Base-by-base conservation (phyloP, 257 asterid species). In the Lavandula angustifolia region DNA sequence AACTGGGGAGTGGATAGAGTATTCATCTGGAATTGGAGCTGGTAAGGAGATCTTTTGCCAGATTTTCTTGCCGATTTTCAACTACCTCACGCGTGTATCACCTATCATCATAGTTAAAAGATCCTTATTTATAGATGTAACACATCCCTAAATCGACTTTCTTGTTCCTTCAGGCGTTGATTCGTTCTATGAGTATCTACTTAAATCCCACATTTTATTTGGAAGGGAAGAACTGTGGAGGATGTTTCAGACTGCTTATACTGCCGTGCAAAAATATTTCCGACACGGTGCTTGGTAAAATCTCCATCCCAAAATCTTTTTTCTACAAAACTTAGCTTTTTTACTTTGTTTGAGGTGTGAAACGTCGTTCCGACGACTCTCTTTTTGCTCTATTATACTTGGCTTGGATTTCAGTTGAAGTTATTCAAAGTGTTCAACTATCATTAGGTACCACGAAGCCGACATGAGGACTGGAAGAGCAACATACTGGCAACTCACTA, bases 401-500 rank as follows among this genome's bases (percentile, higher is more conserved):
- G 35, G 50, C 48, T 38, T 40, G 47, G 40, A 66, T 38, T 34
- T 33, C 9, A 13, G n/a, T 67, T 31, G 7, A 17, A 49, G 18
- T 61, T 50, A 34, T 9, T 17, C 29, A 12, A 18, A 27, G 59
- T 33, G 22, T 64, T 62, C 64, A 38, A 44, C 49, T 68, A 58
- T 67, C 53, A 29, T 67, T 66, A 92, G 98, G 99, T 92, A 92
- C 81, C 99, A 92, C 75, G 99, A 92, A 77, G 96, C 99, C 57
- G 99, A 92, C 73, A 92, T 92, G 99, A 85, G 96, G 73, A 92
- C 95, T 35, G 99, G 99, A 74, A 76, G 78, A 76, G 90, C 99
- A 64, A 92, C 99, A 22, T 89, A 79, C 67, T 89, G 99, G 99
- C 99, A 92, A 79, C 95, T 92, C 66, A 92, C 96, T 7, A 92